Evolutionary conservation across 139 green algal species (phyloP), one percentile per base, ranked within the genome.

Genomic region (Picocystis salinarum): DNA sequence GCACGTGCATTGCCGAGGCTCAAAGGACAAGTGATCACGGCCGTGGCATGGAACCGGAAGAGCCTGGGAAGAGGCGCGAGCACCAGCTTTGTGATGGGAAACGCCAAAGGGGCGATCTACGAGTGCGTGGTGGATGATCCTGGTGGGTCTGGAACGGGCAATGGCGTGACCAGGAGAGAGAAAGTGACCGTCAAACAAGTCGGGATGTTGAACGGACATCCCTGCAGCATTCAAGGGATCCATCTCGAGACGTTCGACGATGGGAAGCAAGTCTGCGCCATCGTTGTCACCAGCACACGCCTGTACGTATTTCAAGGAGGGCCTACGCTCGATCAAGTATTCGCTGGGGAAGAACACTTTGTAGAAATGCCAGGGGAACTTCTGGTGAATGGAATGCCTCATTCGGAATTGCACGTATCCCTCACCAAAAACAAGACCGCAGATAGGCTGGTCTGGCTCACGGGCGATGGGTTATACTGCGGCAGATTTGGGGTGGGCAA

Each of bases 221-320:
- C 39, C 13, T 34, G 28, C 23, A 42, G 54, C 7, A 55, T 74
- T 11, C 40, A 25, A 11, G 59, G 62, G 2, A 26, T 73, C 34
- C 33, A 29, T 7, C 29, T 45, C 29, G 34, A 56, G 33, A 2
- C 2, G 18, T 7, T 4, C 28, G 55, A 3, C 40, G n/a, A n/a
- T n/a, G n/a, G n/a, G n/a, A n/a, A 44, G 36, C 9, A 19, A 19
- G 36, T 39, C 4, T 48, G 77, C 28, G 62, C 82, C 30, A 46
- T 88, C 40, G 50, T 66, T 11, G 52, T 71, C 20, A 80, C 68
- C 10, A 50, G 58, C 23, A 47, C 52, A 1, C 62, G 63, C 10
- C 58, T 83, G 15, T 74, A 79, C 39, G 40, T 72, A n/a, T 77
- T 77, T 25, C 6, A 34, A 6, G 61, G 46, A 18, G 50, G 39